Evolutionary conservation across 1,139 yeast species (phyloP), one percentile per base, ranked within the genome.

Genomic region (Candida sp.): DNA sequence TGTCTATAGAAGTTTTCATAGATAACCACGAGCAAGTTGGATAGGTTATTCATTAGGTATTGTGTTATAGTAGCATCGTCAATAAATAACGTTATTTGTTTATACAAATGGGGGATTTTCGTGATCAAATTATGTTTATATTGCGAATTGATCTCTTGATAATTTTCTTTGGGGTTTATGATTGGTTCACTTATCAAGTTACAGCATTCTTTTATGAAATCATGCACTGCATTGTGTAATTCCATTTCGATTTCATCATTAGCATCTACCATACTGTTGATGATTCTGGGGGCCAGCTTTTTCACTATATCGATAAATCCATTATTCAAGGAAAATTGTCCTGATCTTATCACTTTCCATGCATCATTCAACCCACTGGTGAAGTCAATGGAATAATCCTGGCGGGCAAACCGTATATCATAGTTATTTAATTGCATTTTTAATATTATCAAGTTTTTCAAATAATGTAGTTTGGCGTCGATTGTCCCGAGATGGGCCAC

Each of bases 181-280:
- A 66, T 51, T 5, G 73, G 72, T 40, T 60, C 64, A 36, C 70
- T 64, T 25, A 77, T 64, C 3, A 54, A 50, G 41, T 66, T 64
- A 5, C 73, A 57, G 36, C 75, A 67, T 19, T 68, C 70, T 21
- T 69, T 63, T 21, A 79, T 68, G 43, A 88, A 82, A 22, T 77
- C 81, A 48, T 83, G 85, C 21, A 89, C 87, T 2, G 84, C 72
- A 49, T 79, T 81, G 50, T 91, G 77, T 49, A 91, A 71, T 52
- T 86, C 91, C 19, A 81, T 71, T 52, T 86, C 87, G 33, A 90
- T 70, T 60, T 90, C 97, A 39, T 64, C 73, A 51, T 88, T 81
- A 21, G 96, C 95, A 63, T 91, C 97, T 40, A 84, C 78, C 88
- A 85, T 86, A 59, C 87, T 85, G 54, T 82, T 84, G 9, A 87